Percentiles rank a stretch among this genome's conserved stretches.
Conservation (phyloP, 306 rosid species). For the Carpinus viminea region DNA sequence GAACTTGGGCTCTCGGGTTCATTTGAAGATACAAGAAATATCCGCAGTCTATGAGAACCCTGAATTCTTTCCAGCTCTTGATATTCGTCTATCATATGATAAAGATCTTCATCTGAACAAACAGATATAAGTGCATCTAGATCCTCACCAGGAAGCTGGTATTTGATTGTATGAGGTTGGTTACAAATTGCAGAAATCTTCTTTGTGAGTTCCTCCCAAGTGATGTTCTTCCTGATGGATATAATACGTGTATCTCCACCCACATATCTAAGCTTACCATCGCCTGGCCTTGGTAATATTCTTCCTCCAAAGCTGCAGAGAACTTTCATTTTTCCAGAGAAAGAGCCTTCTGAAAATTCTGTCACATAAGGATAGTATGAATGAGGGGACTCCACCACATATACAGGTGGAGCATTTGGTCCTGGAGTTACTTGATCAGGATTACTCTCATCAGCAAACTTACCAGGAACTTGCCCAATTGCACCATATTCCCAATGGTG, state of each 20-base stretch:
- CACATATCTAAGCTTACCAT: constrained; percentile 80
- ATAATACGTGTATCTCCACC: constrained; percentile 93
- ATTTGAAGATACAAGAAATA: constrained; percentile 66
- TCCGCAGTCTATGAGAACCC: constrained; percentile 77
- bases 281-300: constrained; percentile 82
- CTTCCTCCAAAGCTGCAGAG: constrained; percentile 97
- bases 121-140: constrained; percentile 95
- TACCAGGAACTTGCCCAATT: constrained; percentile 44
- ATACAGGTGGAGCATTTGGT: constrained; percentile 36
- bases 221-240: constrained; percentile 54
- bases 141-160: constrained; percentile 98
- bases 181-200: constrained; percentile 71
- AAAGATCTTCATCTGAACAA: constrained; percentile 92
- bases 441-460: constrained; percentile 36
- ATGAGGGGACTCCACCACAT: constrained; percentile 51
- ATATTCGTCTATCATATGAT: constrained; percentile 87
- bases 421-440: constrained; percentile 36
- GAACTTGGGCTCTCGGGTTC: constrained; percentile 53
- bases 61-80: constrained; percentile 72
- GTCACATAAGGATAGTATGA: constrained; percentile 48
- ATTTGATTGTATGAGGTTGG: constrained; percentile 74
- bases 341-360: constrained; percentile 46
- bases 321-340: constrained; percentile 62
- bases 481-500: constrained; percentile 48
- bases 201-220: constrained; percentile 57